Conservation (phyloP, 2,329 filamentous ascomycete species). For the Hypoxylon rubiginosum region DNA sequence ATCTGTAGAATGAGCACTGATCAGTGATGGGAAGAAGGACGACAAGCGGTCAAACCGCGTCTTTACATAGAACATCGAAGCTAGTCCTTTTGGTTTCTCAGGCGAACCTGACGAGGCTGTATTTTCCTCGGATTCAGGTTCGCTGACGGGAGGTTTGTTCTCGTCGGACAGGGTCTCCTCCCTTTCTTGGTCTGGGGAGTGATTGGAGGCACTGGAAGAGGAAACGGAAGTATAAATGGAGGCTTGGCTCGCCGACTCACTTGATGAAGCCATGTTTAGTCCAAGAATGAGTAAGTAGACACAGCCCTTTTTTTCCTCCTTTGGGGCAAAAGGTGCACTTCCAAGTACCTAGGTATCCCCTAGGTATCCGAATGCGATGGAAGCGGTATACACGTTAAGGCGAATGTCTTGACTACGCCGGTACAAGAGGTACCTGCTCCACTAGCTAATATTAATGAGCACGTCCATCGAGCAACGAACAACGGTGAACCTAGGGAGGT, state of each 20-base stretch:
- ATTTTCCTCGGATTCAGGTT: constrained; percentile 18
- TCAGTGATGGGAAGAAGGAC: constrained; percentile 53
- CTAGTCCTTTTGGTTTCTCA: constrained; percentile 19
- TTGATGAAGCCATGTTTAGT: constrained; percentile 39
- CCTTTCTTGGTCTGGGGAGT: constrained; percentile 16
- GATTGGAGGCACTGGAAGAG: constrained; percentile 19
- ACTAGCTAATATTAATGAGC: constrained; percentile 40
- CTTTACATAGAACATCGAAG: constrained; percentile 39
- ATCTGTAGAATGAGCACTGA: constrained; percentile 45
- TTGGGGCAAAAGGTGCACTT: constrained; percentile 22
- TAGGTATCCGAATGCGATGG: constrained; percentile 28
- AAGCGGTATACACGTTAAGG: constrained; percentile 31
- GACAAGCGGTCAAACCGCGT: constrained; percentile 50
- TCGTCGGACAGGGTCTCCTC: constrained; percentile 14
- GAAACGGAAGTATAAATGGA: constrained; percentile 38
- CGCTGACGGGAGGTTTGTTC: constrained; percentile 1
- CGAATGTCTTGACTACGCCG: constrained; percentile 26
- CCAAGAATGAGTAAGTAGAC: constrained; percentile 28
- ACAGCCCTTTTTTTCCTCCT: constrained; percentile 19
- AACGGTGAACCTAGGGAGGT: constrained; percentile 29
- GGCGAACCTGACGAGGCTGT: constrained; percentile 11
- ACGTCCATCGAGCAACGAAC: constrained; percentile 20
- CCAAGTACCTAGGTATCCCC: constrained; percentile 35
- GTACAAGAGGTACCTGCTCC: constrained; percentile 32
- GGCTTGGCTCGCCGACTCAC: constrained; percentile 37